Evolutionary conservation across 129 eudicot species (phyloP).

Genomic region (Daucus carota): DH1_v3.0 NC_030382.2:31720001-31720500

Average conservation of each 20-base stretch:
- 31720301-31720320: neutral
- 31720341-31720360: neutral
- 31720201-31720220: neutral
- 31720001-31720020: constrained; percentile 44
- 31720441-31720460: constrained; percentile 48
- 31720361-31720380: neutral
- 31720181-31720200: neutral
- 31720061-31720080: neutral
- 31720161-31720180: neutral
- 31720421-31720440: constrained; percentile 37
- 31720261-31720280: neutral
- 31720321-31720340: neutral
- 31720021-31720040: constrained; percentile 26
- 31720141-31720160: neutral
- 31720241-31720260: neutral
- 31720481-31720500: constrained; percentile 24
- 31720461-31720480: constrained; percentile 40
- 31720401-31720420: constrained; percentile 6
- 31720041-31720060: constrained; percentile 10
- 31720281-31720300: neutral
- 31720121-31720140: neutral
- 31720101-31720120: neutral
- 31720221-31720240: neutral
- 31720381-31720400: neutral
- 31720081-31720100: neutral